These are phyloP conservation scores for Mycothermus thermophilus DNA, from an alignment of 495 filamentous ascomycete species.

Conservation along the genomic window DNA sequence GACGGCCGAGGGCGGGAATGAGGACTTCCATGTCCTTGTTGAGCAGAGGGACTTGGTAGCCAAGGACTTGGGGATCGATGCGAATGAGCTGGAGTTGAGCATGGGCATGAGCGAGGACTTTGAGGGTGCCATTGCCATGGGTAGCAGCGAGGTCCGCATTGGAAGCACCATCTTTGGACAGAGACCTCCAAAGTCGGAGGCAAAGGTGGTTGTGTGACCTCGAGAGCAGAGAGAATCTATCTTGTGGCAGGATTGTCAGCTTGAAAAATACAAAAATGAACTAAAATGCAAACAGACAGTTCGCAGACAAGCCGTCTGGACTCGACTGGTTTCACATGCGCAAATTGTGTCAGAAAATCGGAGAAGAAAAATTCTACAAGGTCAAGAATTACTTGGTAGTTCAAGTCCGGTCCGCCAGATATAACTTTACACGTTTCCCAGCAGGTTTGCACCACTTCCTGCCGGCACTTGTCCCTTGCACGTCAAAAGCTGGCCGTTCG, in stretches of 20 bases:
- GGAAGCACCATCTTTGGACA: conserved; percentile 88
- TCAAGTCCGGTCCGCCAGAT: too few relatives aligned
- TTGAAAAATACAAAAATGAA: too few relatives aligned
- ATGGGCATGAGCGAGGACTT: conserved; percentile 91
- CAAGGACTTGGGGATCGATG: conserved; percentile 29
- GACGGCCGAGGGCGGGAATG: conserved; percentile 66
- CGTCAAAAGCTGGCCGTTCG: too few relatives aligned
- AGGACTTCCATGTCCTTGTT: conserved; percentile 63
- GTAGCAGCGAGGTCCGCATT: conserved; percentile 87
- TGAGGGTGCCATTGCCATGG: conserved; percentile 71
- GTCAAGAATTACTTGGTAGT: too few relatives aligned
- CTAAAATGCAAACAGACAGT: too few relatives aligned
- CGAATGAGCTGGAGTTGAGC: conserved; percentile 38
- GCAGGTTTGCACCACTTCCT: too few relatives aligned
- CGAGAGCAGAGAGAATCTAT: neutral
- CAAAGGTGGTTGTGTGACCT: conserved; percentile 38
- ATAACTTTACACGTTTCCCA: too few relatives aligned
- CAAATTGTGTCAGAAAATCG: too few relatives aligned
- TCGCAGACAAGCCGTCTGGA: too few relatives aligned
- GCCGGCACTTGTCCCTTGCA: too few relatives aligned
- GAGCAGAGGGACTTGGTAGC: conserved; percentile 52
- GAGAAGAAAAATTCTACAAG: too few relatives aligned
- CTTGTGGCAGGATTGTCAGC: neutral
- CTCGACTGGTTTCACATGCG: too few relatives aligned
- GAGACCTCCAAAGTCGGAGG: conserved; percentile 58